These are phyloP conservation scores for Colletotrichum siamense DNA, from an alignment of 2,329 filamentous ascomycete genomes.

Conservation along the genomic window DNA sequence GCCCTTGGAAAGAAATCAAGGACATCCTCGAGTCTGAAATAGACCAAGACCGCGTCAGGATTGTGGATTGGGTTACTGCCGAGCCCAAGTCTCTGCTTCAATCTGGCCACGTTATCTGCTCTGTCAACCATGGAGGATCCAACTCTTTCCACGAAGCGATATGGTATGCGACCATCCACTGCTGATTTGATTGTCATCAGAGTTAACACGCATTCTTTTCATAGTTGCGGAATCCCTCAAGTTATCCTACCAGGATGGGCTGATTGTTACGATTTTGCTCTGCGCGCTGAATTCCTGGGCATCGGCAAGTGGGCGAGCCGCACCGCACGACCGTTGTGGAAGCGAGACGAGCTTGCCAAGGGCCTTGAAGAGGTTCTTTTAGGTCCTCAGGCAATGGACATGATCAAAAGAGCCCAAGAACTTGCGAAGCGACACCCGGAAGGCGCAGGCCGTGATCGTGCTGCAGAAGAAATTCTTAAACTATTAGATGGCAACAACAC, in stretches of 20 bases:
- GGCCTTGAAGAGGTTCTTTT: slow-evolving; percentile 25
- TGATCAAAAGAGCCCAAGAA: background rate
- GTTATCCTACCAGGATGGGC: background rate
- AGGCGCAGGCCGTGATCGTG: background rate
- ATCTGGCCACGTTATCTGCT: background rate
- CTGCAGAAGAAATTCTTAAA: background rate
- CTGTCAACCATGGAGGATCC: background rate
- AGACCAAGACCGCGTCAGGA: background rate
- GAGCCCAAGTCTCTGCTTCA: background rate
- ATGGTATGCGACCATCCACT: background rate
- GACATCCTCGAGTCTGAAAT: background rate
- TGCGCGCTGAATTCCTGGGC: background rate
- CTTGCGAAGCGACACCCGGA: background rate
- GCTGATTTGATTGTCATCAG: rapidly evolving
- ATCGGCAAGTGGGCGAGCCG: background rate
- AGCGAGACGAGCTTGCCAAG: slow-evolving; percentile 20
- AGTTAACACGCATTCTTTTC: background rate
- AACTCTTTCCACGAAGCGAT: background rate
- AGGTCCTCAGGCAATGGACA: slow-evolving; percentile 2
- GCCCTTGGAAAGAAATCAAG: background rate
- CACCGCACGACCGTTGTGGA: slow-evolving; percentile 38
- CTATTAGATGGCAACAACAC: background rate
- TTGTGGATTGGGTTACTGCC: background rate
- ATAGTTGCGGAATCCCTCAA: background rate
- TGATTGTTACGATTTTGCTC: background rate